A percentile compares a stretch with the other conserved stretches of the same genome.
phyloP scores from a whole-genome alignment of 768 basidiomycete species.

The Pulveroboletus sp. region DNA sequence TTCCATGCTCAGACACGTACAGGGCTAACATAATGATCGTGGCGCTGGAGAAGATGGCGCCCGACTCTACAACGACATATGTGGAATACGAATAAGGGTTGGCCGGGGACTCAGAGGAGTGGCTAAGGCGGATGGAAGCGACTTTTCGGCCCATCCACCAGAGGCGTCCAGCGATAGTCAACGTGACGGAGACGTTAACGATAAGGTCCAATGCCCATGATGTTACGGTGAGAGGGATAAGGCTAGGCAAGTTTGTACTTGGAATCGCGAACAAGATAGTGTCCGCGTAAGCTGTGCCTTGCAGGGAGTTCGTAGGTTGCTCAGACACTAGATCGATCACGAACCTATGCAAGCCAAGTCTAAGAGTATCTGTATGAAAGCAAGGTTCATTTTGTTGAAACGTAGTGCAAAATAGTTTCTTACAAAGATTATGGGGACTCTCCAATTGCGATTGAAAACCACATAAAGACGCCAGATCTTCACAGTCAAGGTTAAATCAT shows the following conservation, averaged over 20 bases:
- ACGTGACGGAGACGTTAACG: constrained; percentile 20
- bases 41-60: constrained; percentile 15
- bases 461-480: constrained; percentile 24
- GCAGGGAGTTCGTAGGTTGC: neutral
- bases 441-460: constrained; percentile 22
- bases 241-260: neutral
- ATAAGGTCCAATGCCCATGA: constrained; percentile 21
- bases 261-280: constrained; percentile 11
- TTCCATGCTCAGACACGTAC: constrained; percentile 4
- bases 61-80: constrained; percentile 18
- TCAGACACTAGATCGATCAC: neutral
- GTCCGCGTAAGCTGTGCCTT: constrained; percentile 11
- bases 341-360: constrained; percentile 19
- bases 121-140: neutral
- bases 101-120: constrained; percentile 1
- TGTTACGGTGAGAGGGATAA: constrained; percentile 8
- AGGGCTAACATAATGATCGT: constrained; percentile 19
- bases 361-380: constrained; percentile 14
- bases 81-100: constrained; percentile 15
- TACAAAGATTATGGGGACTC: constrained; percentile 16
- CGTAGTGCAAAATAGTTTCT: neutral
- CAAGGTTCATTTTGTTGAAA: neutral
- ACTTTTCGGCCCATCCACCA: constrained; percentile 18
- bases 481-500: neutral
- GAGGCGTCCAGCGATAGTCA: constrained; percentile 18